Evolutionary conservation across 2,329 filamentous ascomycete species (phyloP), one percentile per base, ranked within the genome.

Genomic region (Septoria petroselini): DNA sequence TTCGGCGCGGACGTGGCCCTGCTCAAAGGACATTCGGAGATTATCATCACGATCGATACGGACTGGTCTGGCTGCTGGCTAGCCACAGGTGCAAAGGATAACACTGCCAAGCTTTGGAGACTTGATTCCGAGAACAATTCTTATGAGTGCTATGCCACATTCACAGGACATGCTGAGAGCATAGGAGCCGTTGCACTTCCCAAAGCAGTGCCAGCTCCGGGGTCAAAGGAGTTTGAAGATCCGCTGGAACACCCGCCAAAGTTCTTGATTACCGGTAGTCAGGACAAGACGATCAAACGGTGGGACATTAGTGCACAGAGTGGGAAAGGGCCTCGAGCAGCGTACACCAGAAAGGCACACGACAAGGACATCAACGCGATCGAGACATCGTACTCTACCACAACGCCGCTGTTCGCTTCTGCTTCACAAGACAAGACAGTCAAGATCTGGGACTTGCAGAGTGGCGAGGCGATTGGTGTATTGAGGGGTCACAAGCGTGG

Each of bases 361-460:
- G 93, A 98, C 65, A 98, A 98, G 68, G 93, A 98, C 60, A 98
- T 98, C 71, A 98, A 98, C 62, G 90, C 93, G 2, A 80, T 98
- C 42, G 89, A 94, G 57, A 78, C 93, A 8, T 68, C 65, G 5
- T 61, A 62, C 45, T 88, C 90, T 57, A 79, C 83, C 17, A 77
- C 80, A 1, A 82, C 81, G 3, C 81, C 83, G n/a, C 72, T 96
- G 1, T 97, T 98, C 65, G 94, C 91, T 2, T 96, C 93, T 1
- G 91, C 93, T 23, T 97, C 91, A 4, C 93, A 98, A 71, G 93
- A 98, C 68, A 88, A 90, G 59, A 94, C 89, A 0, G 90, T 97
- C 59, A 98, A 97, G 73, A 93, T 98, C 52, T 98, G 91, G 86
- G 93, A 91, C 6, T 78, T 85, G 5, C 85, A 91, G 58, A 88